Evolutionary conservation across 2,329 filamentous ascomycete genomes (phyloP).

Genomic region (Lachnellula cervina): DNA sequence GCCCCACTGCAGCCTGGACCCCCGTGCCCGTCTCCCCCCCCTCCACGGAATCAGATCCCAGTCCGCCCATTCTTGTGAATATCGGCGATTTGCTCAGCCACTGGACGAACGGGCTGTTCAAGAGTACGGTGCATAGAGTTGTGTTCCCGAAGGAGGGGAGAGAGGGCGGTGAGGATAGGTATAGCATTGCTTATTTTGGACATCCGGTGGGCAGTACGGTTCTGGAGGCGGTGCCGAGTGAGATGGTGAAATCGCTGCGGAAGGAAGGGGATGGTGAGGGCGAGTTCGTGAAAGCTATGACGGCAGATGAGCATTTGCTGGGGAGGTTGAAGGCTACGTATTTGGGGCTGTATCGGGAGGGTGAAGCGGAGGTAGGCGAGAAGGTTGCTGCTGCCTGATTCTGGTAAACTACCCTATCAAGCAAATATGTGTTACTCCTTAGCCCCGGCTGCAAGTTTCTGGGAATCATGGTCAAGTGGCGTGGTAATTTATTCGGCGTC

Average conservation of each 20-base stretch:
- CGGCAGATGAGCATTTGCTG: conserved; percentile 58
- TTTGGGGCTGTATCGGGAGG: conserved; percentile 47
- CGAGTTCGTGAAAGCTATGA: conserved; percentile 49
- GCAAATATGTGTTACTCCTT: not conserved
- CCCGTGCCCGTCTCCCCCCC: conserved; percentile 63
- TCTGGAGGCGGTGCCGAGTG: conserved; percentile 56
- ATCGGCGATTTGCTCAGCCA: conserved; percentile 72
- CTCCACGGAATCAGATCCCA: conserved; percentile 51
- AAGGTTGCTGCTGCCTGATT: not conserved
- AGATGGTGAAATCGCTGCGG: conserved; percentile 43
- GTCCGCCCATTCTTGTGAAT: conserved; percentile 67
- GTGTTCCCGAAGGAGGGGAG: conserved; percentile 56
- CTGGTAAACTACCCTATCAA: not conserved
- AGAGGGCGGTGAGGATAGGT: conserved; percentile 48
- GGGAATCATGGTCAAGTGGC: too few relatives aligned
- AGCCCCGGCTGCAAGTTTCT: too few relatives aligned
- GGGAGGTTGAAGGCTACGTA: conserved; percentile 59
- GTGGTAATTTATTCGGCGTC: too few relatives aligned
- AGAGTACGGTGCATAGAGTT: conserved; percentile 85
- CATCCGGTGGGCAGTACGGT: conserved; percentile 52
- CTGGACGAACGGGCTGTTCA: conserved; percentile 86
- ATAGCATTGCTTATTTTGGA: conserved; percentile 66
- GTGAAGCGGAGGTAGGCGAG: conserved; percentile 20
- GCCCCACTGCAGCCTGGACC: conserved; percentile 46
- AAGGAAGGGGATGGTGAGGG: conserved; percentile 25